Conservation (phyloP, 2,329 filamentous ascomycete genomes). For the Alternaria burnsii region DNA sequence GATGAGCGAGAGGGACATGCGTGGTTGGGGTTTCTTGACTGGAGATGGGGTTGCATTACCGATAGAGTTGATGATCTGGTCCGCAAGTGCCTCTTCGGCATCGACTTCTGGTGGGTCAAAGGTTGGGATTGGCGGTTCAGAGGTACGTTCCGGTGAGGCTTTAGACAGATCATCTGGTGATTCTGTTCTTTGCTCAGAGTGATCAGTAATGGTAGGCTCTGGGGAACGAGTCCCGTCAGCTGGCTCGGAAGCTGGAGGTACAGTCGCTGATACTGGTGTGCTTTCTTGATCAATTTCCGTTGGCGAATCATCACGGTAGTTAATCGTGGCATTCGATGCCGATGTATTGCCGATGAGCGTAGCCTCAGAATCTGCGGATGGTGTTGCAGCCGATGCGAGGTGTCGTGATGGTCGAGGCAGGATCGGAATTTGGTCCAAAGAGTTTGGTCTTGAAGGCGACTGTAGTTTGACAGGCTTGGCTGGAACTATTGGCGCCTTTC, state of each 20-base stretch:
- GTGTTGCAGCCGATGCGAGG: slow-evolving; percentile 20
- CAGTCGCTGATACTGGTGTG: slow-evolving; percentile 3
- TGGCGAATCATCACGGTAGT: slow-evolving; percentile 9
- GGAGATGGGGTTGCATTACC: slow-evolving; percentile 53
- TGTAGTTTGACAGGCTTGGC: slow-evolving; percentile 23
- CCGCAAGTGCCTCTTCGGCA: slow-evolving; percentile 46
- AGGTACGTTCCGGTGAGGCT: slow-evolving; percentile 25
- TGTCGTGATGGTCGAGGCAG: slow-evolving; percentile 17
- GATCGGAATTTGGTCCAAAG: slow-evolving; percentile 26
- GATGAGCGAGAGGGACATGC: slow-evolving; percentile 54
- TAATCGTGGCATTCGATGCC: slow-evolving; percentile 18
- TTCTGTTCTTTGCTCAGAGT: slow-evolving; percentile 7
- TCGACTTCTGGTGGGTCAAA: slow-evolving; percentile 31
- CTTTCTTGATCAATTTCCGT: slow-evolving; percentile 7
- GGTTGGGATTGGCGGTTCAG: slow-evolving; percentile 23
- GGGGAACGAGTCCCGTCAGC: slow-evolving; percentile 11
- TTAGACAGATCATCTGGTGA: slow-evolving; percentile 17
- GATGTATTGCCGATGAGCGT: slow-evolving; percentile 37
- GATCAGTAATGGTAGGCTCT: slow-evolving; percentile 6
- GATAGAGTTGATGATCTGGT: slow-evolving; percentile 52
- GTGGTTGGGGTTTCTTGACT: slow-evolving; percentile 48
- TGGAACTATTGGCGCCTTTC: slow-evolving; percentile 24
- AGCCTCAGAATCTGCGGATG: slow-evolving; percentile 37
- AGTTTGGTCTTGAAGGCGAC: slow-evolving; percentile 24
- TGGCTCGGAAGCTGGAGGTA: slow-evolving; percentile 20